Conservation (phyloP, 2,329 filamentous ascomycete genomes). For the Kalmusia sp. region DNA sequence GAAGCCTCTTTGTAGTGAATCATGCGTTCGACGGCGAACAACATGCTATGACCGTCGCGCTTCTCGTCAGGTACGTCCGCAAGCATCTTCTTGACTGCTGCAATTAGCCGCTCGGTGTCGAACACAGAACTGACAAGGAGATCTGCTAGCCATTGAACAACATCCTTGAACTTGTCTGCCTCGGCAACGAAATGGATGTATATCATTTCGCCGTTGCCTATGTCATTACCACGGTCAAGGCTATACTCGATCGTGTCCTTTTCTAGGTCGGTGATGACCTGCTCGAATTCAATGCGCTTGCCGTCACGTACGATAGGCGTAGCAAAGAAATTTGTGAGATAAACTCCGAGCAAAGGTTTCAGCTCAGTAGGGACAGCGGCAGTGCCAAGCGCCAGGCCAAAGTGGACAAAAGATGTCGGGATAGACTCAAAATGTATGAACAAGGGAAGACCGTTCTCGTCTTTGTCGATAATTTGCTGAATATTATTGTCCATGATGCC, state of each 20-base stretch:
- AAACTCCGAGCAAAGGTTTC: conserved; percentile 83
- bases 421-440: conserved; percentile 99
- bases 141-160: conserved; percentile 83
- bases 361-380: conserved; percentile 78
- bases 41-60: conserved; percentile 78
- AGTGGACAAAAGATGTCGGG: conserved; percentile 87
- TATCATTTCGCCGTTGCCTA: conserved; percentile 83
- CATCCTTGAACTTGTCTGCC: conserved; percentile 81
- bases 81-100: conserved; percentile 78
- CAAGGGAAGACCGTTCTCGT: conserved; percentile 70
- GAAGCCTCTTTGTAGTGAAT: conserved; percentile 81
- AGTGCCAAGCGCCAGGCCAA: conserved; percentile 82
- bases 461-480: conserved; percentile 77
- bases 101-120: conserved; percentile 70
- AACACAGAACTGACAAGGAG: conserved; percentile 91
- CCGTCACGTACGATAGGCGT: conserved; percentile 82
- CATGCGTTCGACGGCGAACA: conserved; percentile 71
- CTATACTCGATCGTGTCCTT: conserved; percentile 86
- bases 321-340: conserved; percentile 93
- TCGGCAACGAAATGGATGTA: conserved; percentile 86
- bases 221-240: conserved; percentile 70
- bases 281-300: conserved; percentile 82
- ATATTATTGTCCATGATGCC: conserved; percentile 72
- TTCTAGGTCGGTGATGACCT: conserved; percentile 90
- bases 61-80: conserved; percentile 93